Conservation (phyloP, 2,329 filamentous ascomycete species). For the Geosmithia putterillii region DNA sequence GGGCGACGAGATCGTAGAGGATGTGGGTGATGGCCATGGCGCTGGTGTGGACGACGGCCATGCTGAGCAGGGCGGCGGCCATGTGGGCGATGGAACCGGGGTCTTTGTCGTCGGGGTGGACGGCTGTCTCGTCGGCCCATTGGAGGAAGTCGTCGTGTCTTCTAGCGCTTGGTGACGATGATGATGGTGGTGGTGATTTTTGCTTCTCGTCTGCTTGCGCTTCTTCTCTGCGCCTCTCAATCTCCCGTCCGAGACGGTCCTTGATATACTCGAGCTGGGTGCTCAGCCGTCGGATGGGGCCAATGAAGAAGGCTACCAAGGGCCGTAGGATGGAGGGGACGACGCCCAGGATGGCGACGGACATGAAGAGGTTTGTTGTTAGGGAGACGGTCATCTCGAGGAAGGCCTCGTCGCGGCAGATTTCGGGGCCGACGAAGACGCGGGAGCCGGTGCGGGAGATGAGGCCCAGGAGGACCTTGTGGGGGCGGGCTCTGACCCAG, state of each 20-base stretch:
- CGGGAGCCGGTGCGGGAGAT: constrained; percentile 13
- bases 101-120: constrained; percentile 22
- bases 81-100: constrained; percentile 32
- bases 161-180: not conserved
- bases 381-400: constrained; percentile 12
- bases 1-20: constrained; percentile 34
- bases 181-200: not conserved
- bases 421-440: constrained; percentile 14
- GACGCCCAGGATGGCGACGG: constrained; percentile 2
- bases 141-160: constrained; percentile 25
- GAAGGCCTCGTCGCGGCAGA: constrained; percentile 14
- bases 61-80: constrained; percentile 27
- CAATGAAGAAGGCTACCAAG: constrained; percentile 2
- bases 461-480: constrained; percentile 2
- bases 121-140: constrained; percentile 27
- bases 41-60: constrained; percentile 32
- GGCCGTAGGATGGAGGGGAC: constrained; percentile 2
- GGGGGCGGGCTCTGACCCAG: not conserved
- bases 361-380: constrained; percentile 7
- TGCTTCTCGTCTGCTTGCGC: too few relatives aligned
- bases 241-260: not conserved
- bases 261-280: not conserved
- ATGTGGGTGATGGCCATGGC: constrained; percentile 32
- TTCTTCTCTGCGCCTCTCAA: not conserved
- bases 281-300: not conserved